A percentile compares a stretch with the other conserved stretches of the same genome.
Conservation (phyloP, 495 filamentous ascomycete species). For the Pseudotulostoma volvatum region DNA sequence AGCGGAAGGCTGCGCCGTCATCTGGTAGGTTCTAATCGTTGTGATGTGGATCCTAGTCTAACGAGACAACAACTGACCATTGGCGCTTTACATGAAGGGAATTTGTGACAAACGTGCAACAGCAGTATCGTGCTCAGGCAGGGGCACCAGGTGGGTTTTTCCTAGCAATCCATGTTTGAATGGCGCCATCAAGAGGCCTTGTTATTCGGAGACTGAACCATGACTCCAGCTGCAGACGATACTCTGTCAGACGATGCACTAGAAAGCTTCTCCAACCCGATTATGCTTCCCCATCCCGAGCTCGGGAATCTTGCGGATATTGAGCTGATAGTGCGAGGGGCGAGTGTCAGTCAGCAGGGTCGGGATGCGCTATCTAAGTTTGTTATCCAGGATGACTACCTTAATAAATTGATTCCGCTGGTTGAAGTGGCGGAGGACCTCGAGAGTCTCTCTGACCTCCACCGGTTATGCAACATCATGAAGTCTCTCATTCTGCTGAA, state of each 20-base stretch:
- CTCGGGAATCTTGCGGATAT: conserved; percentile 69
- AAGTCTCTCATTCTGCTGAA: conserved; percentile 89
- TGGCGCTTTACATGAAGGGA: too few relatives aligned
- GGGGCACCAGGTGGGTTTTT: conserved; percentile 33
- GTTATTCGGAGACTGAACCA: too few relatives aligned
- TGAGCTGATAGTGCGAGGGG: conserved; percentile 60
- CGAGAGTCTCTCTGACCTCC: conserved; percentile 70
- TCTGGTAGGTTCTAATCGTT: conserved; percentile 65
- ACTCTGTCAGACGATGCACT: conserved; percentile 75
- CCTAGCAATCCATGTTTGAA: conserved; percentile 1
- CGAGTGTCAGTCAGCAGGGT: conserved; percentile 54
- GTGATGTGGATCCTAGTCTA: too few relatives aligned
- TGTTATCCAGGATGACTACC: conserved; percentile 71
- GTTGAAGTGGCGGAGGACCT: conserved; percentile 79
- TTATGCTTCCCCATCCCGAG: conserved; percentile 61
- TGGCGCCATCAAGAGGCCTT: conserved; percentile 2
- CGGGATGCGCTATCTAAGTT: conserved; percentile 83
- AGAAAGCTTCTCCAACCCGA: conserved; percentile 44
- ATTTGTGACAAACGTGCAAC: conserved; percentile 74
- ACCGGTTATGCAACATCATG: conserved; percentile 93
- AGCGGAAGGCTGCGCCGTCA: conserved; percentile 78
- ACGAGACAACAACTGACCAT: too few relatives aligned
- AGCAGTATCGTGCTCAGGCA: conserved; percentile 32
- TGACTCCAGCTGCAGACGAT: conserved; percentile 48
- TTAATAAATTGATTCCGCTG: conserved; percentile 69